phyloP scores from a whole-genome alignment of 2,329 filamentous ascomycete genomes.

The Huntiella abstrusa region DNA sequence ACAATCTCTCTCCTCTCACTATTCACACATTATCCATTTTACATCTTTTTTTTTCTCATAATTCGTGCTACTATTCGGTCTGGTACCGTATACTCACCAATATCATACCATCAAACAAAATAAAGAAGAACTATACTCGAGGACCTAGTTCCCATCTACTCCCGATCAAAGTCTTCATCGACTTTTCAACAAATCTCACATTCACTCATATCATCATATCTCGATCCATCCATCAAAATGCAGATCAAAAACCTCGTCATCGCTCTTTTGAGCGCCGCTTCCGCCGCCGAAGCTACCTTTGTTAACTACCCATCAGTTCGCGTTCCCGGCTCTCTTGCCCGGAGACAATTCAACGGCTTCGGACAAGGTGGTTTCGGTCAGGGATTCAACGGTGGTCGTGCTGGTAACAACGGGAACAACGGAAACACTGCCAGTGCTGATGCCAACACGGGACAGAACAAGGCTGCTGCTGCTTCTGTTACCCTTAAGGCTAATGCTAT shows the following conservation, averaged over 20 bases:
- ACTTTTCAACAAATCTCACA: slow-evolving; percentile 13
- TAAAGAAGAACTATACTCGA: slow-evolving; percentile 13
- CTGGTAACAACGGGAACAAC: slow-evolving; percentile 8
- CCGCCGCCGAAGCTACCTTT: slow-evolving; percentile 25
- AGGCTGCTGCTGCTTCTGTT: slow-evolving; percentile 16
- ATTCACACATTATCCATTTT: not conserved
- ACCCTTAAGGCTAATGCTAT: slow-evolving; percentile 26
- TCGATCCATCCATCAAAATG: slow-evolving; percentile 23
- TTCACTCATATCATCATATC: slow-evolving; percentile 10
- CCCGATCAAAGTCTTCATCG: too few relatives aligned
- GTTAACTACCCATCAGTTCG: slow-evolving; percentile 22
- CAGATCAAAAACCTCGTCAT: slow-evolving; percentile 31
- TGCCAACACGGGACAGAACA: slow-evolving; percentile 15
- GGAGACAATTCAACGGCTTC: slow-evolving; percentile 22
- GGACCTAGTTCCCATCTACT: not conserved
- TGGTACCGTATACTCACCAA: slow-evolving; percentile 24
- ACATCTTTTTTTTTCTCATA: slow-evolving; percentile 21
- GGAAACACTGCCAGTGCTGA: slow-evolving; percentile 14
- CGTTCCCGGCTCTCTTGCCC: slow-evolving; percentile 20
- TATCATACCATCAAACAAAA: slow-evolving; percentile 14
- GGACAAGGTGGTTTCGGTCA: slow-evolving; percentile 11
- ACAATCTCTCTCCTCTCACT: not conserved
- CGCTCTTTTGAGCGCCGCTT: slow-evolving; percentile 29
- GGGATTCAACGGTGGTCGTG: slow-evolving; percentile 10
- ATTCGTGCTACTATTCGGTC: slow-evolving; percentile 23